Percentiles rank a stretch among this genome's conserved stretches.
phyloP scores from a whole-genome alignment of 1,139 yeast species.

The Candida tropicalis region DNA sequence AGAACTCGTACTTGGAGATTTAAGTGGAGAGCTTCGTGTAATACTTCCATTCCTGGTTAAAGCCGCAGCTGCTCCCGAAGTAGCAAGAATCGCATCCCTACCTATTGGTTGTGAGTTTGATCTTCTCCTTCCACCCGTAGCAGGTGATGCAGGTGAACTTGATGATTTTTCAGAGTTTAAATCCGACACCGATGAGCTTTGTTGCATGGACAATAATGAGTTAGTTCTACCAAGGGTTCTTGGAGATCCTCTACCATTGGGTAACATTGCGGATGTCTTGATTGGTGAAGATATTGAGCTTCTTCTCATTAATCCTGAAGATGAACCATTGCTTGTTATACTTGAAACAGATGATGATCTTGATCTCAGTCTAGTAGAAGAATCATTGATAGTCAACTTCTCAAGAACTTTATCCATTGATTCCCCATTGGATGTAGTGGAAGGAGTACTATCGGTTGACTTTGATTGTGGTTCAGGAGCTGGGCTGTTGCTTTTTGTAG shows the following conservation, averaged over 20 bases:
- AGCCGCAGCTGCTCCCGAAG: conserved; percentile 44
- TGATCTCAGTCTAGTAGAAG: conserved; percentile 22
- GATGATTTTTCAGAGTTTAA: conserved; percentile 5
- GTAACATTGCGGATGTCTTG: conserved; percentile 18
- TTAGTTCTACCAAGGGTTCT: conserved; percentile 23
- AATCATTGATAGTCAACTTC: conserved; percentile 20
- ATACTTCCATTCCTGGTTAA: conserved; percentile 20
- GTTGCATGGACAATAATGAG: conserved; percentile 30
- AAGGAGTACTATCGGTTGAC: not conserved
- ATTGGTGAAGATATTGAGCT: conserved; percentile 25
- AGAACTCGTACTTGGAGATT: conserved; percentile 7
- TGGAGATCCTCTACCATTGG: conserved; percentile 17
- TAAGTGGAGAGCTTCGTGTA: conserved; percentile 10
- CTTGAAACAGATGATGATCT: conserved; percentile 35
- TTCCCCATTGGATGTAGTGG: conserved; percentile 4
- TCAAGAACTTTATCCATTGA: conserved; percentile 13
- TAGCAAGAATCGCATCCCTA: conserved; percentile 23
- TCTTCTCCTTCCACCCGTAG: conserved; percentile 22
- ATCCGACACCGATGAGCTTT: conserved; percentile 24
- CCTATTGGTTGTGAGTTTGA: conserved; percentile 45
- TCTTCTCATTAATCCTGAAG: conserved; percentile 17
- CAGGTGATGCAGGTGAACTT: conserved; percentile 14
- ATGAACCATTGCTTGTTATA: conserved; percentile 21
- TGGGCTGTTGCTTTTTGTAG: not conserved
- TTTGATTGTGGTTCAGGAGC: conserved; percentile 1